A percentile compares a stretch with the other conserved stretches of the same genome.
phyloP scores from a whole-genome alignment of 108 stramenopile species.

The Skeletonema menzelii region DNA sequence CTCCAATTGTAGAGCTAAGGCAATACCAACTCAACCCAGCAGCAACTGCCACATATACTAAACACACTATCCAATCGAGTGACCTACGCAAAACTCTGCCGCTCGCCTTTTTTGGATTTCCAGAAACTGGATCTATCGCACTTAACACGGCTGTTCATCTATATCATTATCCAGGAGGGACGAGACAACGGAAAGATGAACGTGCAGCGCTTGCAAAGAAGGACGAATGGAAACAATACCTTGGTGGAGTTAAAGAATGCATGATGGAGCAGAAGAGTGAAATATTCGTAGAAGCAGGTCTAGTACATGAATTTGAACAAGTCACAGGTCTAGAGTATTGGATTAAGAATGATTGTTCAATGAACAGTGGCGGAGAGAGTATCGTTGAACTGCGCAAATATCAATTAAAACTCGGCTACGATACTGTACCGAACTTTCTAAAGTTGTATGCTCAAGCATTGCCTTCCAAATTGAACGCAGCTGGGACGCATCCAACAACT shows the following conservation, averaged over 20 bases:
- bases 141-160: constrained; percentile 58
- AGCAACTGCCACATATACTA: constrained; percentile 18
- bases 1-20: constrained; percentile 61
- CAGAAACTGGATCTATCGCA: constrained; percentile 60
- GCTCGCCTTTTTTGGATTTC: constrained; percentile 52
- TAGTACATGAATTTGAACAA: constrained; percentile 38
- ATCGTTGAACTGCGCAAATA: constrained; percentile 71
- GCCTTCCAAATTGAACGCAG: constrained; percentile 60
- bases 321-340: constrained; percentile 33
- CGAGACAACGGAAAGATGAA: constrained; percentile 41
- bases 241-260: constrained; percentile 25
- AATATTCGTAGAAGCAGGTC: constrained; percentile 62
- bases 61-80: constrained; percentile 32
- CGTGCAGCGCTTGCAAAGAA: constrained; percentile 24
- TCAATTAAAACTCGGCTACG: constrained; percentile 69
- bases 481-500: constrained; percentile 61
- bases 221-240: constrained; percentile 47
- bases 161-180: constrained; percentile 65
- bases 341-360: constrained; percentile 6
- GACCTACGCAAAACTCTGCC: constrained; percentile 35
- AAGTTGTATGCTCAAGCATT: constrained; percentile 58
- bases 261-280: constrained; percentile 43
- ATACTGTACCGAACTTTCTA: constrained; percentile 69
- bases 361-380: constrained; percentile 1
- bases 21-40: constrained; percentile 54